Evolutionary conservation across 2,329 filamentous ascomycete species (phyloP).

Genomic region (Microthyrium microscopicum): DNA sequence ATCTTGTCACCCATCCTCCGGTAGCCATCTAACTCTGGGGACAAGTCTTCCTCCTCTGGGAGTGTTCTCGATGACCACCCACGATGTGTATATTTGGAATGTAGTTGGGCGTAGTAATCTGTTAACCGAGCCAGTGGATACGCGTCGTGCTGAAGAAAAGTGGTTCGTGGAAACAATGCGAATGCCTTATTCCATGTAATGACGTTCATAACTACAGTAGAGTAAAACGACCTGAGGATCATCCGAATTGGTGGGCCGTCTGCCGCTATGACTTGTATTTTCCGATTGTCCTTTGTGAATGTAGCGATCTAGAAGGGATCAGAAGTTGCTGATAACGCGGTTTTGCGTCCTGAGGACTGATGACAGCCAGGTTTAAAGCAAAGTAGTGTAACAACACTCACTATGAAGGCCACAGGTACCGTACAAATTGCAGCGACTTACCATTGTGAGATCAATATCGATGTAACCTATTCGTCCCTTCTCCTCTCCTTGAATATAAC

Average conservation of each 20-base stretch:
- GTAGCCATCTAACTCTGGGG: too few relatives aligned
- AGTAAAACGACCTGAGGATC: neutral
- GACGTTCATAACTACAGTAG: slow-evolving; percentile 5
- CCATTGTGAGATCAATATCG: too few relatives aligned
- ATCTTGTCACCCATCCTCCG: neutral
- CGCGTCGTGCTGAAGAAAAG: slow-evolving; percentile 5
- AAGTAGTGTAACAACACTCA: too few relatives aligned
- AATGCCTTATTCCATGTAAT: slow-evolving; percentile 9
- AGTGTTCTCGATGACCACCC: too few relatives aligned
- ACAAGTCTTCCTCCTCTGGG: too few relatives aligned
- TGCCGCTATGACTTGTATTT: neutral
- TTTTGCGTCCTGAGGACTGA: too few relatives aligned
- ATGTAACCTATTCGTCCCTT: too few relatives aligned
- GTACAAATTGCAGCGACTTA: too few relatives aligned
- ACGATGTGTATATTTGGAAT: too few relatives aligned
- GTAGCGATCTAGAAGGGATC: neutral
- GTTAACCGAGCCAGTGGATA: neutral
- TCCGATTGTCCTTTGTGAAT: neutral
- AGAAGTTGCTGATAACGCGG: too few relatives aligned
- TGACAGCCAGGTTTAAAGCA: too few relatives aligned
- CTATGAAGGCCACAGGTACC: too few relatives aligned
- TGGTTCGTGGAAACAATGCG: slow-evolving; percentile 7
- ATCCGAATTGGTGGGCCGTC: neutral
- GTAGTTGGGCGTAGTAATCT: neutral
- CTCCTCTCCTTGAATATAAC: slow-evolving; percentile 3